Base-by-base conservation (phyloP, 257 asterid species). In the Fraxinus anomala region DNA sequence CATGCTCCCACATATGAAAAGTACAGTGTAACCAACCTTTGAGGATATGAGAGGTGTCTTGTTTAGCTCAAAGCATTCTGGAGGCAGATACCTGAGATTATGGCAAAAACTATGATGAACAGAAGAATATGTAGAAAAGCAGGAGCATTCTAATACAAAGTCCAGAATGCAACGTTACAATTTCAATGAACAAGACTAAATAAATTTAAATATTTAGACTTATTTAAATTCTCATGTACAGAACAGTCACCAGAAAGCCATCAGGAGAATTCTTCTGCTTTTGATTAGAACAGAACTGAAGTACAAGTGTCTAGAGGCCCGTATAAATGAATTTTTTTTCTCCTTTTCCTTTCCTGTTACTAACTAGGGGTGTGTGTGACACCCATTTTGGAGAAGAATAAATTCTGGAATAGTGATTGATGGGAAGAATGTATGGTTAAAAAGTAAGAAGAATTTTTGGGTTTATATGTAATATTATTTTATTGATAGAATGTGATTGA, bases 51-150 rank as follows among this genome's bases (percentile, higher is more conserved):
- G 90, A 83, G 99, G 99, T 65, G 89, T 93, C 91, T 88, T 93
- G 91, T 76, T 91, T 70, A 96, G 92, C 88, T 96, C 99, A 89
- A 96, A 96, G 90, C 99, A 96, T 80, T 96, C 99, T 19, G 99
- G 98, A 80, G 99, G 99, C 79, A 96, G 88, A 83, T 96, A 96
- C 99, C 98, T 96, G 87, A 82, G 66, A 79, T 84, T 19, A 80
- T 59, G 74, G 47, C 14, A 75, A 13, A 34, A 63, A 68, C 76
- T 68, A 24, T 73, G 70, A 68, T 76, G 80, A 63, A 13, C 12
- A 26, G 0, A 71, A 1, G 65, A 72, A 65, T 47, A 16, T 42
- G 72, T 28, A 40, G 70, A 71, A 66, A 76, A 72, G 6, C 70
- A 61, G 56, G 19, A 19, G 42, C 31, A 14, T 59, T 28, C 39